These are phyloP conservation scores for Lepidium campestre DNA, from an alignment of 441 rosid species.

Conservation along the genomic window DNA sequence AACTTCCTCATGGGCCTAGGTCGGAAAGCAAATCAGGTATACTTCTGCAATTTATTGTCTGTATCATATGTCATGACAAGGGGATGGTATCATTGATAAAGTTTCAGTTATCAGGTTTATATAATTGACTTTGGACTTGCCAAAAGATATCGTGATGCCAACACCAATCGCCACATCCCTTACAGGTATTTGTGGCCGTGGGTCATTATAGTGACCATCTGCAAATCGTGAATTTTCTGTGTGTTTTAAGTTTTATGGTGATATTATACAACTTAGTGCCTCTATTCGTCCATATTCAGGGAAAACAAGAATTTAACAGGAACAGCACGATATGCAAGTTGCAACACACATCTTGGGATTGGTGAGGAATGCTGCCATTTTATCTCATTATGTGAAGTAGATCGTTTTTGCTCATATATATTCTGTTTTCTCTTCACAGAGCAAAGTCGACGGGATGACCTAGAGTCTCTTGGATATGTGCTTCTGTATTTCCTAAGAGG, in stretches of 20 bases:
- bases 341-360: conserved; percentile 74
- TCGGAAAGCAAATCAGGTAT: conserved; percentile 88
- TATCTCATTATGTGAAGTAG: not conserved
- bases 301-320: conserved; percentile 70
- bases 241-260: not conserved
- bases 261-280: not conserved
- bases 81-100: not conserved
- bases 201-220: not conserved
- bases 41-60: not conserved
- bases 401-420: conserved; percentile 3
- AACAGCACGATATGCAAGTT: conserved; percentile 72
- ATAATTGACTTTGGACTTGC: conserved; percentile 76
- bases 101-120: conserved; percentile 43
- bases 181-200: conserved; percentile 37
- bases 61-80: not conserved
- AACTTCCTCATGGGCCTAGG: conserved; percentile 96
- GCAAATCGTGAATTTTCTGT: not conserved
- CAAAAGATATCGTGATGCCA: conserved; percentile 63
- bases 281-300: conserved; percentile 29
- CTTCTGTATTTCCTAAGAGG: conserved; percentile 64
- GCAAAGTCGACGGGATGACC: conserved; percentile 74
- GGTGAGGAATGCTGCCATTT: conserved; percentile 35
- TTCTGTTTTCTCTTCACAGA: conserved; percentile 31
- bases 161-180: conserved; percentile 64
- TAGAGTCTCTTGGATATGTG: conserved; percentile 64